phyloP scores from a whole-genome alignment of 106 monocot species.

The Acorus calamus region DNA sequence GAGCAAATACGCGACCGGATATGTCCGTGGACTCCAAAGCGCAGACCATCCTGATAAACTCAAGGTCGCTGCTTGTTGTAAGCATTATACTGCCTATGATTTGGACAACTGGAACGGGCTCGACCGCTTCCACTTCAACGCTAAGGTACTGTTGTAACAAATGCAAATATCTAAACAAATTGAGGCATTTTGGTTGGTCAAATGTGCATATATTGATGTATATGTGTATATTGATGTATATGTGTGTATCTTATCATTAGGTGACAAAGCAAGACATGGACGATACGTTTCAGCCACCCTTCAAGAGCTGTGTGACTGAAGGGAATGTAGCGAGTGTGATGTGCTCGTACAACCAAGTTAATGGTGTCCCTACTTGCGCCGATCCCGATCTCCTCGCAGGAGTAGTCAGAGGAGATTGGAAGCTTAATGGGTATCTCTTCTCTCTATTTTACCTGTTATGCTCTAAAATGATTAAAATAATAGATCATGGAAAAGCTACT shows the following conservation, averaged over 20 bases:
- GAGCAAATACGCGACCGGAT: constrained; percentile 61
- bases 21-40: constrained; percentile 66
- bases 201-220: too few species aligned
- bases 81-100: constrained; percentile 97
- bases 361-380: constrained; percentile 81
- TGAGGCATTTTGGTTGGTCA: constrained; percentile 2
- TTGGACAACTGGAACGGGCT: constrained; percentile 91
- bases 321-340: constrained; percentile 97
- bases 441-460: background rate
- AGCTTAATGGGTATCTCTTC: constrained; percentile 55
- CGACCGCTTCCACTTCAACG: constrained; percentile 83
- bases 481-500: too few species aligned
- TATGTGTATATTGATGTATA: background rate
- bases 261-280: constrained; percentile 88
- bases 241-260: constrained; percentile 12
- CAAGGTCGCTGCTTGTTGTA: constrained; percentile 95
- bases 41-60: constrained; percentile 38
- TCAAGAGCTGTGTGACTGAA: constrained; percentile 91
- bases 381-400: constrained; percentile 76
- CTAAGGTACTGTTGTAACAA: constrained; percentile 35
- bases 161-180: background rate
- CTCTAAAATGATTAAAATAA: too few species aligned
- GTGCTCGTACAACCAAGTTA: constrained; percentile 97
- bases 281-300: constrained; percentile 90
- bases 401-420: constrained; percentile 81